Evolutionary conservation across 1,139 yeast species (phyloP), one percentile per base, ranked within the genome.

Genomic region (Hanseniaspora sp.): DNA sequence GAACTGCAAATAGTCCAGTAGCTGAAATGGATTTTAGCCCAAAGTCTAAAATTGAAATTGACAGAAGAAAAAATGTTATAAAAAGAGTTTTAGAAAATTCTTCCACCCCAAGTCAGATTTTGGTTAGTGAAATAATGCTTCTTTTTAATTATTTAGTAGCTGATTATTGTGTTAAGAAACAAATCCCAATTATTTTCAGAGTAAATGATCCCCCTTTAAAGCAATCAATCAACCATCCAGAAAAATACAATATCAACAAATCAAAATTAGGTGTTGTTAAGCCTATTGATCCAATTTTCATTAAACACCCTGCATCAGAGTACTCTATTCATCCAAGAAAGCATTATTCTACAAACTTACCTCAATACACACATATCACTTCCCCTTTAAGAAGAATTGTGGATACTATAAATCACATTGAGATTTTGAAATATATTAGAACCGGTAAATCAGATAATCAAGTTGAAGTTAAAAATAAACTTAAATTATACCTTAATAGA

Each of bases 301-400:
- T 43, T 30, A 17, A 31, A 8, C 5, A 30, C 69, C 57, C 56
- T 76, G 64, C 63, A 71, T 13, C 70, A 72, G 37, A 74, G 80
- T 28, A 75, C 52, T 64, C 78, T 0, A 63, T 74, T 2, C 52
- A 53, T 1, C 73, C 81, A 1, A 63, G 63, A 1, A 65, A 67
- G 0, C 96, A 90, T 66, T 72, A 74, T 34, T 78, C 84, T 56
- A 69, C 88, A 47, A 95, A 95, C 1, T 69, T 83, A 11, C 66
- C 69, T 0, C 67, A 71, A 13, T 88, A 92, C 63, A 74, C 85
- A 7, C 86, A 87, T 41, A 82, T 86, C 2, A 88, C 98, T 0
- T 88, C 96, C 0, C 98, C 98, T 1, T 73, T 92, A 58, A 73
- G 98, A 67, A 72, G 98, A 59, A 84, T 78, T 61, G 82, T 83